These are phyloP conservation scores for Amanita polypyramis DNA, from an alignment of 768 basidiomycete species.

Conservation along the genomic window DNA sequence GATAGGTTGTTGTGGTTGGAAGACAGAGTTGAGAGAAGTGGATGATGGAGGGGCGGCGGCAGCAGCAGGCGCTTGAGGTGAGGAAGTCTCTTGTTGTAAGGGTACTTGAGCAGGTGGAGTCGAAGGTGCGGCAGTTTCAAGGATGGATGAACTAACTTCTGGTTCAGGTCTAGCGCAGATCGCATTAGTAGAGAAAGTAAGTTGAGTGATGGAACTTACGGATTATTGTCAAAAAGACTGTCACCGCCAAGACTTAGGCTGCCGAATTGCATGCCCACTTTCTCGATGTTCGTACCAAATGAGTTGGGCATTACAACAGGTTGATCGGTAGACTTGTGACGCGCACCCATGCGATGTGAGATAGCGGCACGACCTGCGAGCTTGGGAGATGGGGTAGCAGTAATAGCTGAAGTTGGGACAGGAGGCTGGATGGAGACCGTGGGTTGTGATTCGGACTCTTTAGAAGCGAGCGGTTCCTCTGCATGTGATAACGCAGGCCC, in stretches of 20 bases:
- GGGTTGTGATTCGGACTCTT: constrained; percentile 19
- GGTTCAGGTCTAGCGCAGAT: constrained; percentile 21
- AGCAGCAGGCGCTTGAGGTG: constrained; percentile 24
- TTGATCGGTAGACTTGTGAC: constrained; percentile 66
- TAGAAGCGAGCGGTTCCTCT: neutral
- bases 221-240: constrained; percentile 36
- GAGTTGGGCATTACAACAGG: constrained; percentile 74
- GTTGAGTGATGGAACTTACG: constrained; percentile 29
- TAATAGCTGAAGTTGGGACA: constrained; percentile 23
- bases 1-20: constrained; percentile 34
- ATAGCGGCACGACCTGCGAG: constrained; percentile 39
- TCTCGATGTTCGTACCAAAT: constrained; percentile 56
- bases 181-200: constrained; percentile 7
- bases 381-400: constrained; percentile 38
- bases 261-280: constrained; percentile 86
- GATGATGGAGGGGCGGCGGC: constrained; percentile 30
- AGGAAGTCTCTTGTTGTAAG: constrained; percentile 15
- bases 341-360: constrained; percentile 46
- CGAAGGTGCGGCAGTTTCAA: neutral
- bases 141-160: constrained; percentile 18
- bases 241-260: constrained; percentile 72
- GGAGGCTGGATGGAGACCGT: constrained; percentile 17
- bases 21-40: constrained; percentile 30
- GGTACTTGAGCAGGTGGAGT: constrained; percentile 24
- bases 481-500: neutral